Conservation (phyloP, 768 basidiomycete genomes). For the Melanogaster broomeanus region DNA sequence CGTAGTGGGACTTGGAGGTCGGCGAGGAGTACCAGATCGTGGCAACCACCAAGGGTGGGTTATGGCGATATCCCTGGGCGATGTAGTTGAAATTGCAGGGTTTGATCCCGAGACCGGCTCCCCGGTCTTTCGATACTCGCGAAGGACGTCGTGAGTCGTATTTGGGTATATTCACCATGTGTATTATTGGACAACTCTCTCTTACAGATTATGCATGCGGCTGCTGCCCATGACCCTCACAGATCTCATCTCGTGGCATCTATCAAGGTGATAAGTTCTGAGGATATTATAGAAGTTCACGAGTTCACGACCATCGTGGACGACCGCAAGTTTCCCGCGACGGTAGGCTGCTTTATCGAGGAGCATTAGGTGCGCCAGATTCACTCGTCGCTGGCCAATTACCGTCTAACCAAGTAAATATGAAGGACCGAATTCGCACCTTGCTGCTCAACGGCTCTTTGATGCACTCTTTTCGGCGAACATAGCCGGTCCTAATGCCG, state of each 20-base stretch:
- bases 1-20: constrained; percentile 2
- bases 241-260: constrained; percentile 5
- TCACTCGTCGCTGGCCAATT: neutral
- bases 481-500: neutral
- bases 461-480: constrained; percentile 3
- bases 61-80: constrained; percentile 9
- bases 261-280: constrained; percentile 3
- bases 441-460: constrained; percentile 6
- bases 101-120: constrained; percentile 3
- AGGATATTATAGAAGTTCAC: constrained; percentile 1
- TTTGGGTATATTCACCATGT: neutral
- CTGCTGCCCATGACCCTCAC: neutral
- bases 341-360: constrained; percentile 17
- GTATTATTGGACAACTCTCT: neutral
- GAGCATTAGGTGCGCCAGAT: constrained; percentile 8
- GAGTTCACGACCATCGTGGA: constrained; percentile 14
- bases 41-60: constrained; percentile 3
- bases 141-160: constrained; percentile 4
- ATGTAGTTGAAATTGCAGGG: constrained; percentile 5
- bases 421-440: constrained; percentile 7
- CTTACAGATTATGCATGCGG: neutral
- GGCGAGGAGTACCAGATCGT: constrained; percentile 6
- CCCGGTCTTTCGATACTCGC: neutral
- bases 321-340: constrained; percentile 4
- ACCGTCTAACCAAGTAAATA: neutral